Percentiles rank a stretch among this genome's conserved stretches.
Conservation (phyloP, 2,329 filamentous ascomycete genomes). For the Samsoniella hepiali region DNA sequence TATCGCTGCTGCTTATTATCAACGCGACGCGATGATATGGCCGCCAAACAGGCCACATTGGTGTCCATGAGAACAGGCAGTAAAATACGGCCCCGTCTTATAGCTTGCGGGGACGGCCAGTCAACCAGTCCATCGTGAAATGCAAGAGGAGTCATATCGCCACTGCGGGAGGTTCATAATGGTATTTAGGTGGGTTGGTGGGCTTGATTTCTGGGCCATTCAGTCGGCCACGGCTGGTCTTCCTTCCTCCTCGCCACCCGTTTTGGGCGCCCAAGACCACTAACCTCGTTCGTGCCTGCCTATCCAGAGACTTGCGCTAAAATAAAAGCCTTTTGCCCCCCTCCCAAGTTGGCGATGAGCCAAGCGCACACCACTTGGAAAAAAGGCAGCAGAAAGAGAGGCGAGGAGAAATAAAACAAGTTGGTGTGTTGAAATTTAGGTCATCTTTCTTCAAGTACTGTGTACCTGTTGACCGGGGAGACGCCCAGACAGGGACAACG, state of each 20-base stretch:
- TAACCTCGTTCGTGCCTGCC: neutral
- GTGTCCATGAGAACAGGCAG: neutral
- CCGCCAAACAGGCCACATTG: slow-evolving; percentile 5
- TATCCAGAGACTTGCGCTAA: neutral
- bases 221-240: neutral
- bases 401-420: neutral
- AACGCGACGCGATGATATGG: neutral
- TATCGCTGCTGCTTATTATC: neutral
- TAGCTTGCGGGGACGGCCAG: neutral
- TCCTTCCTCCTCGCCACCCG: neutral
- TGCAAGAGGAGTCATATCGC: slow-evolving; percentile 8
- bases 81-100: neutral
- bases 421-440: neutral
- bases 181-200: neutral
- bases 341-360: neutral
- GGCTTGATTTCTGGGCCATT: neutral
- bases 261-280: neutral
- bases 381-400: neutral
- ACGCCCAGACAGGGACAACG: no score
- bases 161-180: neutral
- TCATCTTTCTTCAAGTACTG: neutral
- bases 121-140: neutral
- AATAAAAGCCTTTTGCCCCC: neutral
- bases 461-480: no score
- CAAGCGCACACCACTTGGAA: neutral